These are phyloP conservation scores for Magnolia changhungtana DNA, from an alignment of 164 flowering plant genomes.

Conservation along the genomic window DNA sequence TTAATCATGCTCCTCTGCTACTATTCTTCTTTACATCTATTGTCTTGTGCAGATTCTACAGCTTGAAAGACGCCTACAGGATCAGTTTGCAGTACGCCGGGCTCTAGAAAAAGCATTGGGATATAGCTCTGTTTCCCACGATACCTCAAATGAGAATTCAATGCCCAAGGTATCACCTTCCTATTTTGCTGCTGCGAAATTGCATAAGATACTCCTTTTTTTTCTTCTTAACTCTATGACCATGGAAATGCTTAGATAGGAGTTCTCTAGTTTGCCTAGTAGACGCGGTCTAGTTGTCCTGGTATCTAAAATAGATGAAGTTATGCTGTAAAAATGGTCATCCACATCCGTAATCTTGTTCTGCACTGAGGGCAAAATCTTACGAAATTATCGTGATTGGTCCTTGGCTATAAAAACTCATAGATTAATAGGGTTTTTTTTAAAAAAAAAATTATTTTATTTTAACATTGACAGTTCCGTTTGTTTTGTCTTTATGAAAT, in stretches of 20 bases:
- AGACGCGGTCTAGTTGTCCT: background rate
- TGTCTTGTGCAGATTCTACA: constrained; percentile 49
- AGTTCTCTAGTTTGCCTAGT: background rate
- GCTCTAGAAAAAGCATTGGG: constrained; percentile 64
- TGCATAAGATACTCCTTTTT: too few relatives aligned
- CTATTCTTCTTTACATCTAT: background rate
- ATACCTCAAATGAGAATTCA: constrained; percentile 26
- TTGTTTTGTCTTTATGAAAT: background rate
- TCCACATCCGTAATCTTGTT: too few relatives aligned
- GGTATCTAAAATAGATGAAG: background rate
- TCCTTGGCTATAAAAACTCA: background rate
- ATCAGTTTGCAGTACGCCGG: constrained; percentile 46
- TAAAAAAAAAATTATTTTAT: too few relatives aligned
- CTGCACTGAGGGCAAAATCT: background rate
- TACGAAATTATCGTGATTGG: too few relatives aligned
- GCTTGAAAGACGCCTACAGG: constrained; percentile 55
- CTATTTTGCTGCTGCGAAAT: constrained; percentile 1
- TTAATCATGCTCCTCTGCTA: background rate
- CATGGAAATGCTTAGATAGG: background rate
- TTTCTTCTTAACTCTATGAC: background rate
- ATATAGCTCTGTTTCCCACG: constrained; percentile 29
- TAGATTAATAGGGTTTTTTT: background rate
- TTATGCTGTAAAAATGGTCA: background rate
- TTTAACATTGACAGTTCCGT: background rate
- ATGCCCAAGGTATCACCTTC: constrained; percentile 52